Evolutionary conservation across 495 filamentous ascomycete species (phyloP), one percentile per base, ranked within the genome.

Genomic region (Podospora bellae-mahoneyi): DNA sequence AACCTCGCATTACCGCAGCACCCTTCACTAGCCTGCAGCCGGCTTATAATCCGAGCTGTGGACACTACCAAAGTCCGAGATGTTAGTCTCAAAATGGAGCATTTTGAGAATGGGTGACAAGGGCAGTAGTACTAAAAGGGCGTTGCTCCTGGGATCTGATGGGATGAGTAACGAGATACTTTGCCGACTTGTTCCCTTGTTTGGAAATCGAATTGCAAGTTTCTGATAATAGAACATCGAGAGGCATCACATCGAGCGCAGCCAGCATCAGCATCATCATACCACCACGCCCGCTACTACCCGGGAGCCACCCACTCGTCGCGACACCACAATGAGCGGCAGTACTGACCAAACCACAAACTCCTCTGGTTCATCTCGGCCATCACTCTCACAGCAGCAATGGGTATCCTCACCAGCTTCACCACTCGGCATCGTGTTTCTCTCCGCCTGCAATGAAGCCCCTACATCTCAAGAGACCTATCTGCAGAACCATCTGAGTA

Each of bases 1-100:
- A 48, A 48, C 39, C 39, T 48, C 39, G 39, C 39, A 48, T 13
- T 16, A 10, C 39, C 39, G 39, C 39, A 48, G 39, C 39, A 48
- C 39, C 39, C 39, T 13, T 48, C 9, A 6, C 5, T 10, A 15
- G 10, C 55, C n/a, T 58, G 55, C 55, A 26, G 10, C 7, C 19
- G 0, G 55, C 55, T 58, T 58, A 58, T 58, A 58, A 58, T 58
- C 55, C 55, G 55, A 58, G 55, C 55, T 58, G 55, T 58, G 55
- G 55, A 18, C 55, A 58, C 55, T 58, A n/a, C 23, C 55, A 58
- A 16, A 58, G 55, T 58, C 55, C 55, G 55, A 58, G 55, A 58
- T 58, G 23, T 58, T 58, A 48, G 39, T 48, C 9, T 48, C 39
- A 10, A 48, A 48, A 48, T 13, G 39, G 13, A 18, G 1, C 39